These are phyloP conservation scores for Wallacemonas collosoma DNA, from an alignment of 208 protist species.

Conservation along the genomic window DNA sequence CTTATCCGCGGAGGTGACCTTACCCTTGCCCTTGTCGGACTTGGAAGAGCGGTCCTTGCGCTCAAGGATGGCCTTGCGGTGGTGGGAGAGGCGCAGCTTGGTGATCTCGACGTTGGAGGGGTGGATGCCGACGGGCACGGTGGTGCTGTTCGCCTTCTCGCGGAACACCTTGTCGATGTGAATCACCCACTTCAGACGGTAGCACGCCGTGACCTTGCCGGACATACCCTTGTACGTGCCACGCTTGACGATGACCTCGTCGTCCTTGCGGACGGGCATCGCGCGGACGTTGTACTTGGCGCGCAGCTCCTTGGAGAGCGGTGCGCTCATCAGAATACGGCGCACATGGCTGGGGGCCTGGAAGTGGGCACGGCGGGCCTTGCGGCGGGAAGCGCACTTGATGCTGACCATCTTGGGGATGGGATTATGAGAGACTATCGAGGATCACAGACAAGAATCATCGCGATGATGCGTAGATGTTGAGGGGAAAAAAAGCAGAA, in stretches of 20 bases:
- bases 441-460: not conserved
- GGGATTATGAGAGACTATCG: not conserved
- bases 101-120: constrained; percentile 99
- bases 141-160: constrained; percentile 97
- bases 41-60: constrained; percentile 91
- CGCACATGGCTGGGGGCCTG: constrained; percentile 96
- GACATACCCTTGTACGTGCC: constrained; percentile 96
- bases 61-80: constrained; percentile 97
- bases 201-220: constrained; percentile 97
- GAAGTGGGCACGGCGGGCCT: constrained; percentile 99
- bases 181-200: constrained; percentile 99
- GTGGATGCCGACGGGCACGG: constrained; percentile 95
- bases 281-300: constrained; percentile 98
- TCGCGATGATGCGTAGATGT: not conserved
- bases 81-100: constrained; percentile 98
- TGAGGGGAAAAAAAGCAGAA: constrained; percentile 2
- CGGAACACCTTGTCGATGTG: constrained; percentile 98
- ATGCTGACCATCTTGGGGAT: constrained; percentile 71
- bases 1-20: constrained; percentile 90
- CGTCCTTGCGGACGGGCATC: constrained; percentile 99
- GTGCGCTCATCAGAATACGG: constrained; percentile 97
- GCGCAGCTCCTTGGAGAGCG: constrained; percentile 98
- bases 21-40: constrained; percentile 92
- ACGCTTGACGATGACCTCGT: constrained; percentile 97
- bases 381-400: constrained; percentile 94